Evolutionary conservation across 768 basidiomycete species (phyloP), one percentile per base, ranked within the genome.

Genomic region (Phanerochaete carnosa): DNA sequence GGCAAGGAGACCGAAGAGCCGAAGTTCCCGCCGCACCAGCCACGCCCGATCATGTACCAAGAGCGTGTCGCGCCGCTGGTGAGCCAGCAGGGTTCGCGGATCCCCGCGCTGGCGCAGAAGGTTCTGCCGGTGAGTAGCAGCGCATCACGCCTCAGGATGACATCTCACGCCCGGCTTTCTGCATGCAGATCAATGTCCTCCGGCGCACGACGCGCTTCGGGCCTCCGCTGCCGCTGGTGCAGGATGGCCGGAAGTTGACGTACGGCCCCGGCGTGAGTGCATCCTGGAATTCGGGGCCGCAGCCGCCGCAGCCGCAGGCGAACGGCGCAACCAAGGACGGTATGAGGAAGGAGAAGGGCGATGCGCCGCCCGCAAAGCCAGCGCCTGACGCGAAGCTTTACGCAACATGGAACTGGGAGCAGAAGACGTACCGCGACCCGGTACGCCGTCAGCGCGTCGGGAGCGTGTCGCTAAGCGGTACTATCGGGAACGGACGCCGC

Each of bases 51-150:
- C 49, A 80, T 83, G 33, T 70, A 73, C 30, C 73, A 75, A 57
- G 80, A 82, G 60, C 80, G 83, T 47, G 74, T 94, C 28, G 79
- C 86, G 1, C 87, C 89, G 1, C 78, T 87, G 26, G 77, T 87
- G 23, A 84, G 83, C 57, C 81, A 87, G 57, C 88, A 90, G 63
- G 75, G 76, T 1, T 86, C 86, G 13, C 76, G 87, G 57, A 77
- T 92, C 49, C 88, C 89, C 7, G 83, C 86, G 55, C 75, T 93
- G 49, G 83, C 89, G 9, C 78, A 86, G 26, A 77, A 80, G 62
- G 81, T 88, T 11, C 82, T 93, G 52, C 83, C 88, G 35, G 90
- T 91, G 69, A 62, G 87, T 78, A 23, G 25, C 32, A 39, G 54
- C 15, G 15, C 15, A 2, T 49, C 11, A 45, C 19, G 22, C 1